Percentiles rank a stretch among this genome's conserved stretches.
These are phyloP conservation scores for Phlebiopsis gigantea DNA, from an alignment of 768 basidiomycete genomes.

Conservation along the genomic window DNA sequence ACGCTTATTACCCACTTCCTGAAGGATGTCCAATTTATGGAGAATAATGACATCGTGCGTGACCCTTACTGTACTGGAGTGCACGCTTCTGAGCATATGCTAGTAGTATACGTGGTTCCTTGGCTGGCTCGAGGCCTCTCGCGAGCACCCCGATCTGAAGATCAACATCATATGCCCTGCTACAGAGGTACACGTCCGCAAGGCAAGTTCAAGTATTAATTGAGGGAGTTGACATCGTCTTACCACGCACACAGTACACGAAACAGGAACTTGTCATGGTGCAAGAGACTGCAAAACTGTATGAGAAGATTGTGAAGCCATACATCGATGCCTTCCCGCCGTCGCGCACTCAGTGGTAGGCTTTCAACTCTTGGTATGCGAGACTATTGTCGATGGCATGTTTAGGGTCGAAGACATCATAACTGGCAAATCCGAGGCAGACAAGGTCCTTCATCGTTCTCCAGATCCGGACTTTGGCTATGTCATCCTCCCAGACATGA, in stretches of 20 bases:
- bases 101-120: slow-evolving; percentile 77
- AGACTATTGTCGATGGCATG: not conserved
- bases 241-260: slow-evolving; percentile 51
- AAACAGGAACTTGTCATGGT: slow-evolving; percentile 69
- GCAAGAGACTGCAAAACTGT: slow-evolving; percentile 78
- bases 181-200: slow-evolving; percentile 83
- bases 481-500: slow-evolving; percentile 90
- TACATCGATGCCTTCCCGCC: slow-evolving; percentile 75
- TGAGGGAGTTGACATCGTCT: not conserved
- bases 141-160: slow-evolving; percentile 62
- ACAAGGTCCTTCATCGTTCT: slow-evolving; percentile 63
- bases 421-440: slow-evolving; percentile 65
- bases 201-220: slow-evolving; percentile 39
- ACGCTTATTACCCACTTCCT: slow-evolving; percentile 36
- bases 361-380: not conserved
- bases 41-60: slow-evolving; percentile 65
- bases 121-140: slow-evolving; percentile 52
- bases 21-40: slow-evolving; percentile 42
- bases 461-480: slow-evolving; percentile 48
- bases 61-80: not conserved
- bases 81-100: not conserved
- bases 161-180: slow-evolving; percentile 85
- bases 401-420: slow-evolving; percentile 84
- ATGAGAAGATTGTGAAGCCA: slow-evolving; percentile 63
- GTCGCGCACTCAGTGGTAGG: slow-evolving; percentile 76